Base-by-base conservation (phyloP, 345 rosid genomes). In the Citrus mangshanensis region DNA sequence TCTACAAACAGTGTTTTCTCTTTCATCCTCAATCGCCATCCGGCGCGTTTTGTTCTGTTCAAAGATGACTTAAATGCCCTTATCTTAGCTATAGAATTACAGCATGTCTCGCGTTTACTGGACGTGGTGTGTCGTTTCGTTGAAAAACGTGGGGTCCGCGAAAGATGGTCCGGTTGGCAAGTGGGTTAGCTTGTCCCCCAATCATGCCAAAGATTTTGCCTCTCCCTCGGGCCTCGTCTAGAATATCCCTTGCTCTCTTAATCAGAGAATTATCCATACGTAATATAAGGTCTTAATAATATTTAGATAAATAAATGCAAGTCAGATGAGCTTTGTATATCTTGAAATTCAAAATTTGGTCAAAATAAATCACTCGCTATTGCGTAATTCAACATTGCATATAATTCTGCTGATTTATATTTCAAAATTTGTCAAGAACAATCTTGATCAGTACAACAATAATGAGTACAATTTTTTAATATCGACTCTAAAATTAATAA, bases 41-140 rank as follows among this genome's bases (percentile, higher is more conserved):
- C 84, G 81, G 84, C 73, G 75, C 77, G 65, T 79, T 81, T 76
- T 65, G 24, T 75, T 75, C 58, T 5, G 4, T 4, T n/a, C 1
- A 2, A 56, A 25, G 27, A 24, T 73, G 58, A 83, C 89, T 0
- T 4, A 56, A 74, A n/a, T 9, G n/a, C 85, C 86, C 81, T 72
- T 40, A 9, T 0, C 1, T 1, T 0, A 9, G 25, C 49, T 12
- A 6, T 12, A 1, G 24, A 59, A 55, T 70, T 63, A 40, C 82
- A 40, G 51, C 5, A 2, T 64, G 68, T 16, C 38, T 21, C 13
- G 6, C 25, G 69, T 24, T 70, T 27, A 0, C 2, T 4, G 9
- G 49, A 9, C 25, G 38, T 19, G 38, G 58, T 38, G 58, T 40
- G 77, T 74, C 77, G 69, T 74, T 25, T 74, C 62, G 58, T 21